Evolutionary conservation across 1,139 yeast genomes (phyloP), one percentile per base, ranked within the genome.

Genomic region (Meyerozyma guilliermondii): DNA sequence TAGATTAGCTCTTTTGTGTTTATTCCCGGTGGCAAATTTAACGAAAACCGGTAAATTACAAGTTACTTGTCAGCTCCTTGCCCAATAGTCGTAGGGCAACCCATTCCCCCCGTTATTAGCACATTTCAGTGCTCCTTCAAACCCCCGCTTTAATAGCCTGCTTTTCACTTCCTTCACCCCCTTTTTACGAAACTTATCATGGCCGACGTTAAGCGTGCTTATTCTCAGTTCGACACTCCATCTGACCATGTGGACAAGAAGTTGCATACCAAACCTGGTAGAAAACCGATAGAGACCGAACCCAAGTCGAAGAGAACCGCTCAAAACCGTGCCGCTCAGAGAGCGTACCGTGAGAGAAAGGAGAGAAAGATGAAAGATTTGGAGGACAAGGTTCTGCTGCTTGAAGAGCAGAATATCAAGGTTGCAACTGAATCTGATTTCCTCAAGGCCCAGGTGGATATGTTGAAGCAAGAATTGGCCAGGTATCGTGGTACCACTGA

Each of bases 281-380:
- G 96, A 48, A 88, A 87, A 66, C 89, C 87, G 0, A 69, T 83
- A 44, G 85, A 82, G 14, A 76, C 84, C 3, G 95, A 86, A 59
- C 96, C 96, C 4, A 77, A 77, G 56, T 81, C 82, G 54, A 91
- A 88, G 70, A 74, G 98, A 53, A 88, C 96, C 17, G 98, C 97
- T 1, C 98, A 92, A 65, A 92, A 92, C 63, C 76, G 98, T 56
- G 97, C 97, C 7, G 98, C 98, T 17, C 98, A 92, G 65, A 74
- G 98, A 44, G 98, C 98, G 8, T 92, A 89, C 63, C 74, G 98
- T 47, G 98, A 92, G 63, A 78, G 98, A 50, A 92, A 92, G 62
- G 98, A 92, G 61, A 75, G 75, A 44, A 88, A 86, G 56, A 77
- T 92, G 82, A 78, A 82, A 57, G 96, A 89, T 48, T 72, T 92